Evolutionary conservation across 148 eudicot species (phyloP).

Genomic region (Camellia granthamiana): DNA sequence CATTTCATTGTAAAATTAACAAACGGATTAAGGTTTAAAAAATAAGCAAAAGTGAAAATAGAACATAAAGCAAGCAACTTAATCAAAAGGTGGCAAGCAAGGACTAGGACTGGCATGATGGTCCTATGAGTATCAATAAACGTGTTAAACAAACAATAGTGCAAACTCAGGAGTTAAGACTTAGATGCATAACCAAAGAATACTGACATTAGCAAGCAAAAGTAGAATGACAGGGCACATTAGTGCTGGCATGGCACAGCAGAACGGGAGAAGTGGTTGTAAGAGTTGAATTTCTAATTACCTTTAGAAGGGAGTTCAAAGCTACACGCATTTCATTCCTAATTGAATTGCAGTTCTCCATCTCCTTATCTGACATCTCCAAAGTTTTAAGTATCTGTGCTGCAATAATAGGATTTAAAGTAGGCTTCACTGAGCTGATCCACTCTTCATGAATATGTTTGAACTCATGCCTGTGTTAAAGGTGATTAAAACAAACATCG

Average conservation of each 20-base stretch:
- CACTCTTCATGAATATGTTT: slow-evolving; percentile 71
- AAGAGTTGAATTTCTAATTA: slow-evolving; percentile 18
- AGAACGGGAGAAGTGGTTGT: background rate
- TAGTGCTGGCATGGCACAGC: background rate
- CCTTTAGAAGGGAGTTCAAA: slow-evolving; percentile 74
- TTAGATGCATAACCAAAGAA: slow-evolving; percentile 1
- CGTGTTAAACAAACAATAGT: background rate
- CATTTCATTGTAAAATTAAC: background rate
- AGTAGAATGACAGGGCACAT: background rate
- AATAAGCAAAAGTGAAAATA: background rate
- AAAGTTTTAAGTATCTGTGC: slow-evolving; percentile 34
- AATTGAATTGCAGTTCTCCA: slow-evolving; percentile 50
- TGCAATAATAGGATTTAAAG: slow-evolving; percentile 48
- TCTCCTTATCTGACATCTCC: slow-evolving; percentile 49
- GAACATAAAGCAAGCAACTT: background rate
- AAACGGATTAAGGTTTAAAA: background rate
- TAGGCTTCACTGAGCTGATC: slow-evolving; percentile 67
- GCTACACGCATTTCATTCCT: slow-evolving; percentile 79
- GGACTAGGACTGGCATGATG: background rate
- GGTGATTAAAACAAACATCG: background rate
- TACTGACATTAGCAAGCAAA: background rate
- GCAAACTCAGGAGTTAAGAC: background rate
- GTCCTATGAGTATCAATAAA: background rate
- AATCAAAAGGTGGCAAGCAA: background rate
- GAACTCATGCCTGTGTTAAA: slow-evolving; percentile 67